Conservation (phyloP, 192 early-diverging fungal genomes). For the Podila horticola region DNA sequence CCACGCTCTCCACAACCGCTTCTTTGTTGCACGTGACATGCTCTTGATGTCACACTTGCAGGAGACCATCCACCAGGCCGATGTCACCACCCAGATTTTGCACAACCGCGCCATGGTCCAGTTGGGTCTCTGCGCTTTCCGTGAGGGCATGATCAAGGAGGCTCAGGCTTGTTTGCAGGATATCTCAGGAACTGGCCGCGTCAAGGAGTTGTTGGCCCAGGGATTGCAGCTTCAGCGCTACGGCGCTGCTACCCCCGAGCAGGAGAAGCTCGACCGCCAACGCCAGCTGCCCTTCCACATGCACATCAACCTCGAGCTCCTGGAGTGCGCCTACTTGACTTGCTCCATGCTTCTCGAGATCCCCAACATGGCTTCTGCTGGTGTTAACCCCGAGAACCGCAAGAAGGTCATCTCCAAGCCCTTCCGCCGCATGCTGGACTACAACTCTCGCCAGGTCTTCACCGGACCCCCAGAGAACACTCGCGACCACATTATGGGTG, state of each 20-base stretch:
- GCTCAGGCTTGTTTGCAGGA: conserved; percentile 89
- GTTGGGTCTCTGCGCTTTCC: conserved; percentile 97
- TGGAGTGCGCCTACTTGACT: conserved; percentile 97
- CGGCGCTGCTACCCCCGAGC: conserved; percentile 86
- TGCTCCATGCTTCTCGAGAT: conserved; percentile 99
- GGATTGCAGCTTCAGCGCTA: conserved; percentile 73
- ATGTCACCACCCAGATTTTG: conserved; percentile 92
- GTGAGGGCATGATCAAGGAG: conserved; percentile 91
- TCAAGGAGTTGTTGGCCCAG: conserved; percentile 96
- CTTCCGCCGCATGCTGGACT: conserved; percentile 94
- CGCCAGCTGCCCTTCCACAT: conserved; percentile 99
- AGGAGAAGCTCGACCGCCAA: conserved; percentile 93
- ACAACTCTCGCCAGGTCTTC: conserved; percentile 96
- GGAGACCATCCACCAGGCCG: conserved; percentile 89
- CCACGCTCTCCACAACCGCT: conserved; percentile 96
- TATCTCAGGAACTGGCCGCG: conserved; percentile 83
- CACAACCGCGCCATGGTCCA: conserved; percentile 98
- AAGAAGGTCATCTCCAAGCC: conserved; percentile 88
- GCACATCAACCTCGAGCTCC: conserved; percentile 98
- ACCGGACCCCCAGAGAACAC: conserved; percentile 97
- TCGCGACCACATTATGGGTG: conserved; percentile 98
- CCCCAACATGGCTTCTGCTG: conserved; percentile 90
- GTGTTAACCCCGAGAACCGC: conserved; percentile 60
- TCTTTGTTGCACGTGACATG: conserved; percentile 92
- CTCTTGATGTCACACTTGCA: conserved; percentile 99